Evolutionary conservation across 2,329 filamentous ascomycete species (phyloP).

Genomic region (Phyllosticta ampelicida): DNA sequence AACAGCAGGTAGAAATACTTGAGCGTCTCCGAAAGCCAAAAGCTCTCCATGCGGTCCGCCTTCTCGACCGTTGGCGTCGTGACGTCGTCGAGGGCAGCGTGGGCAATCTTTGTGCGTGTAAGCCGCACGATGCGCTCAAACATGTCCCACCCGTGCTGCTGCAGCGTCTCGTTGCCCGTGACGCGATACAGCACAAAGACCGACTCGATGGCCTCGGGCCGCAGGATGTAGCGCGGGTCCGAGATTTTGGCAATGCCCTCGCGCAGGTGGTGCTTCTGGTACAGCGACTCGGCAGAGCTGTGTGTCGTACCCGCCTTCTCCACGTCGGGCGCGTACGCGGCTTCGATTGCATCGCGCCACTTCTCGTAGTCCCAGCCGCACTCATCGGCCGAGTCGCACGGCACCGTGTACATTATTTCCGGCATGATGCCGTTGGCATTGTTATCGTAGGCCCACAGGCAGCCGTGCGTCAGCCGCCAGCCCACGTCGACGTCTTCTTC

Average conservation of each 20-base stretch:
- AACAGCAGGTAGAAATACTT: constrained; percentile 42
- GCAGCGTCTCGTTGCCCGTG: constrained; percentile 39
- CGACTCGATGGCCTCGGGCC: constrained; percentile 48
- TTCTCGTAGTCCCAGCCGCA: constrained; percentile 46
- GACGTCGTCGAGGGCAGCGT: constrained; percentile 35
- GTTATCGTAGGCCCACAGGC: constrained; percentile 50
- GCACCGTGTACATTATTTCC: constrained; percentile 43
- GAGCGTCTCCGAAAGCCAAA: constrained; percentile 40
- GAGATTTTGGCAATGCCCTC: constrained; percentile 5
- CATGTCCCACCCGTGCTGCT: constrained; percentile 40
- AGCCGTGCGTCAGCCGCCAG: constrained; percentile 47
- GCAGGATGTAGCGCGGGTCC: constrained; percentile 5
- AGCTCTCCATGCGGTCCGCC: constrained; percentile 37
- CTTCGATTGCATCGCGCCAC: constrained; percentile 44
- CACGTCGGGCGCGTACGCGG: constrained; percentile 28
- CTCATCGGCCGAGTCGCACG: constrained; percentile 31
- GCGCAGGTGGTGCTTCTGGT: neutral
- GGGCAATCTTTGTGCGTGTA: constrained; percentile 35
- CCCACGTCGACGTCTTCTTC: constrained; percentile 45
- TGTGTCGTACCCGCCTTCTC: neutral
- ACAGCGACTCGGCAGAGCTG: neutral
- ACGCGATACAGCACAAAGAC: constrained; percentile 43
- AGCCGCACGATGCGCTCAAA: constrained; percentile 33
- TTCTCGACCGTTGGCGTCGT: constrained; percentile 25
- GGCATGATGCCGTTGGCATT: constrained; percentile 51